Evolutionary conservation across 2,329 filamentous ascomycete species (phyloP), one percentile per base, ranked within the genome.

Genomic region (Teratosphaeria epicoccoides): DNA sequence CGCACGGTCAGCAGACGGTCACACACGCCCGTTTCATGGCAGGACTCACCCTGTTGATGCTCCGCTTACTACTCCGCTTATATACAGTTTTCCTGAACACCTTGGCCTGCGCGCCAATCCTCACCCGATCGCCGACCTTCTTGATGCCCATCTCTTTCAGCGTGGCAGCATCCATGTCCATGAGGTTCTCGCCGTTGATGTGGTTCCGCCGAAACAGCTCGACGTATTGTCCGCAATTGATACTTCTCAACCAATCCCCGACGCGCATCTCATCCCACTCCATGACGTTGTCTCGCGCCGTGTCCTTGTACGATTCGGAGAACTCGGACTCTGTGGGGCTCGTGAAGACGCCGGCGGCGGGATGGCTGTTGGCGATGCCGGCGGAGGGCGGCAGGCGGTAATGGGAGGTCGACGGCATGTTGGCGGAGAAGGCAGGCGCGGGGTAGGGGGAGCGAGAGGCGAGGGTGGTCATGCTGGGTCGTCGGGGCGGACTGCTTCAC

Each of bases 131-230:
- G 57, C 93, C 93, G 58, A 98, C 87, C 71, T 97, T 98, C 61
- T 95, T 94, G 61, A 98, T 91, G 43, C 93, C 93, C 82, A 98
- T 95, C 69, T 98, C 93, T 70, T 95, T 94, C 57, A 98, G 77
- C 40, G 95, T 88, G 51, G 89, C 85, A 75, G 95, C 94, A 70
- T 98, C 93, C 77, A 96, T 91, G 71, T 98, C 93, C 61, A 98
- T 78, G 44, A 98, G 76, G 66, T 95, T 96, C 72, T 96, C 89
- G 63, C 93, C 93, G 66, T 93, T 98, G 74, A 98, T 96, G 70
- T 97, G 88, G 69, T 98, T 95, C 66, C 78, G 72, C 83, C 71
- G 87, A 71, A 96, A 96, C 24, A 95, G 71, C 64, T 87, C 83
- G 67, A 95, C 89, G 71, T 98, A 97, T 66, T 97, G 89, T 61